Conservation (phyloP, 805 yeast genomes). For the Saccharomycopsis oosterbeekiorum region DNA sequence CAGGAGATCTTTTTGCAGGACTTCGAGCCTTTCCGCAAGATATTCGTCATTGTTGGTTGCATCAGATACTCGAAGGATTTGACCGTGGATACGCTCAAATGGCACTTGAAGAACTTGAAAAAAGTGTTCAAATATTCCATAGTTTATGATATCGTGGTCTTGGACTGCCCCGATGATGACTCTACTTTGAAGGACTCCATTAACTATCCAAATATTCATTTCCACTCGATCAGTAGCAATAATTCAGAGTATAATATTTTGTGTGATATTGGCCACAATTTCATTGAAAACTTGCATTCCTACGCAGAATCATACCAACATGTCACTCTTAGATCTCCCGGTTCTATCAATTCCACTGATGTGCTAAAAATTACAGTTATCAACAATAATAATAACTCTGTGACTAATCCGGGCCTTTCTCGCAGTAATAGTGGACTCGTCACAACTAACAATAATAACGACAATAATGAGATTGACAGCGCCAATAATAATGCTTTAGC, state of each 20-base stretch:
- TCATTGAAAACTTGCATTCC: slow-evolving; percentile 52
- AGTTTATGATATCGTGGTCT: slow-evolving; percentile 44
- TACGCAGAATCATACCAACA: slow-evolving; percentile 69
- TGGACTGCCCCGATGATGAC: slow-evolving; percentile 31
- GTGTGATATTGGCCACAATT: slow-evolving; percentile 61
- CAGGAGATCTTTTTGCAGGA: slow-evolving; percentile 66
- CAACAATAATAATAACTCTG: slow-evolving; percentile 26
- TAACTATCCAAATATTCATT: slow-evolving; percentile 12
- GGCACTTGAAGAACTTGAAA: slow-evolving; percentile 32
- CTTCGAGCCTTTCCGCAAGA: slow-evolving; percentile 81
- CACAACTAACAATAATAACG: background rate
- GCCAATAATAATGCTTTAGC: background rate
- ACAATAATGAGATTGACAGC: background rate
- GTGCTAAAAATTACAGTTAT: slow-evolving; percentile 28
- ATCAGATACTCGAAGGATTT: slow-evolving; percentile 23
- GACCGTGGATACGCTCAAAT: slow-evolving; percentile 22
- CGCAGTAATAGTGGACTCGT: slow-evolving; percentile 15
- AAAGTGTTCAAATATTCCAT: slow-evolving; percentile 42
- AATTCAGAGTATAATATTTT: slow-evolving; percentile 45
- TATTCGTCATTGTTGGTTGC: slow-evolving; percentile 51
- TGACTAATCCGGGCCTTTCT: slow-evolving; percentile 16
- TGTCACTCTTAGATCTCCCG: slow-evolving; percentile 78
- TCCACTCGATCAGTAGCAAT: slow-evolving; percentile 23
- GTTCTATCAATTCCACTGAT: slow-evolving; percentile 45
- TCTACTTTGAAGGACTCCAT: background rate